These are phyloP conservation scores for Syzygium grande DNA, from an alignment of 345 rosid genomes.

Conservation along the genomic window DNA sequence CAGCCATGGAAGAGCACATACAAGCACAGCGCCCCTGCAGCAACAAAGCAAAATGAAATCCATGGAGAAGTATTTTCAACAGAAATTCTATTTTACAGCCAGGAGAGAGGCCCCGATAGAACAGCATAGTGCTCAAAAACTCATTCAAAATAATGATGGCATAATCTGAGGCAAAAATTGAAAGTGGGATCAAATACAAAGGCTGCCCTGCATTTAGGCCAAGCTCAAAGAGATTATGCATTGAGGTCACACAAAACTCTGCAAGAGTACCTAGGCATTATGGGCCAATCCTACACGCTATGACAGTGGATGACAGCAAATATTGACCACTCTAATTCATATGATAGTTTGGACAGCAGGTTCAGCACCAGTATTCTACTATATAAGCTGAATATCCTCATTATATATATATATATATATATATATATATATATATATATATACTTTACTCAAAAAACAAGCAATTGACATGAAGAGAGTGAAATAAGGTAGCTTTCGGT, in stretches of 20 bases:
- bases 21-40: conserved; percentile 83
- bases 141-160: background rate
- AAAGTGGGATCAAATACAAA: background rate
- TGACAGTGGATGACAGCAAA: background rate
- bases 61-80: no score
- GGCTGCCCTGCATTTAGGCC: background rate
- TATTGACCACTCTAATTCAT: background rate
- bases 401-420: background rate
- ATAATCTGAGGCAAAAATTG: background rate
- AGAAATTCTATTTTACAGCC: no score
- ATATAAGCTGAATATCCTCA: background rate
- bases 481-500: background rate
- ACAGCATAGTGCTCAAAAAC: background rate
- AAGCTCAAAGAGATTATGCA: background rate
- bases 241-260: background rate
- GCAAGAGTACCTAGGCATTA: background rate
- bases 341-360: background rate
- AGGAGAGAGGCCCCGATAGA: background rate
- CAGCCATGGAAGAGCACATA: conserved; percentile 87
- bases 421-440: no score
- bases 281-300: background rate
- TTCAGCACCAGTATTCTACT: background rate
- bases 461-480: background rate
- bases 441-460: background rate
- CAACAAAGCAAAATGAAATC: background rate